phyloP scores from a whole-genome alignment of 2,329 filamentous ascomycete species.

The Fusarium ramigenum region DNA sequence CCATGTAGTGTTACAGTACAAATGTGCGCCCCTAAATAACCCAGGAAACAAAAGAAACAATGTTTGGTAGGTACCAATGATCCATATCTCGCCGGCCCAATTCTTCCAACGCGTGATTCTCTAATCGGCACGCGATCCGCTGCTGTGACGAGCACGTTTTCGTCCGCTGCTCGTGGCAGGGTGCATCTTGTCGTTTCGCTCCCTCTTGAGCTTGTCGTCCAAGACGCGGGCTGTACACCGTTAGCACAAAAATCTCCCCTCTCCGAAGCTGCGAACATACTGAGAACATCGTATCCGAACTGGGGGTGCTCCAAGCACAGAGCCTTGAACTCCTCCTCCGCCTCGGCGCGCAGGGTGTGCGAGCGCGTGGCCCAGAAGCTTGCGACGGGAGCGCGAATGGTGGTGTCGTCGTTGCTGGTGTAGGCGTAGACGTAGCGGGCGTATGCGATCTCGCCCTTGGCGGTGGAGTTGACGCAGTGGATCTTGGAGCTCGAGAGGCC shows the following conservation, averaged over 20 bases:
- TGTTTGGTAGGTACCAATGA: neutral
- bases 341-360: conserved; percentile 84
- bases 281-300: conserved; percentile 92
- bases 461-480: conserved; percentile 87
- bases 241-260: conserved; percentile 1
- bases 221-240: conserved; percentile 64
- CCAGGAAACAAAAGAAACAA: conserved; percentile 12
- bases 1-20: neutral
- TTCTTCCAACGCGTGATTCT: neutral
- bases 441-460: conserved; percentile 90
- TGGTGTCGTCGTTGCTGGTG: conserved; percentile 29
- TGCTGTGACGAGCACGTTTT: conserved; percentile 67
- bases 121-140: conserved; percentile 41
- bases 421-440: conserved; percentile 67
- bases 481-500: conserved; percentile 87
- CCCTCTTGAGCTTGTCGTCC: conserved; percentile 73
- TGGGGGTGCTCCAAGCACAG: conserved; percentile 91
- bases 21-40: neutral
- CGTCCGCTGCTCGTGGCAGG: conserved; percentile 59
- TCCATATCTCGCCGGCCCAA: neutral
- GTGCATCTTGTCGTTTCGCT: conserved; percentile 68
- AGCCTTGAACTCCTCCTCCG: conserved; percentile 83
- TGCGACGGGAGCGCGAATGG: conserved; percentile 38
- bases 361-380: conserved; percentile 44
- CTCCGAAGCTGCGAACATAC: conserved; percentile 54